Conservation (phyloP, 192 early-diverging fungal genomes). For the Podila clonocystis region DNA sequence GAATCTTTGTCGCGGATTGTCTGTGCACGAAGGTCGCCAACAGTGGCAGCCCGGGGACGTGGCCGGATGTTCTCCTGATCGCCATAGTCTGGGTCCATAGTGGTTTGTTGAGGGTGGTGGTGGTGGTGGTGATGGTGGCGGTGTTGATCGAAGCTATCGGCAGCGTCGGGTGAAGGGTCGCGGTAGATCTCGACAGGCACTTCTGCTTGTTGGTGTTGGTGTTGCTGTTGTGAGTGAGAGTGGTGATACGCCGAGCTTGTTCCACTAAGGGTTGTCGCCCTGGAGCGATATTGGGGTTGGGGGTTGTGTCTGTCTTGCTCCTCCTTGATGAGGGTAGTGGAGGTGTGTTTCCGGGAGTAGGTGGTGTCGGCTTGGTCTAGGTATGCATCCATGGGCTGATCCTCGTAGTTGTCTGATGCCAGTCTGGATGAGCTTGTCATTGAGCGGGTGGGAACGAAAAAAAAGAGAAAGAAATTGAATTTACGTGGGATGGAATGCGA, state of each 20-base stretch:
- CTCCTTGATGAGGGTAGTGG: neutral
- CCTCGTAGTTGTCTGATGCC: too few relatives aligned
- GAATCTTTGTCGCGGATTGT: neutral
- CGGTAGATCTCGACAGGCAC: neutral
- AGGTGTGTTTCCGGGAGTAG: neutral
- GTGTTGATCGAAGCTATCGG: neutral
- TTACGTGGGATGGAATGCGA: too few relatives aligned
- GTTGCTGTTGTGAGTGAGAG: neutral
- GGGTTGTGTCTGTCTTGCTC: too few relatives aligned
- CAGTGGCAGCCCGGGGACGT: neutral
- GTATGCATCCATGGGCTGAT: too few relatives aligned
- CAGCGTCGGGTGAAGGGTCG: neutral
- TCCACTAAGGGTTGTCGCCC: neutral
- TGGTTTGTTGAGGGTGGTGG: neutral
- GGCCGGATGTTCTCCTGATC: neutral
- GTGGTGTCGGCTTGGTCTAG: too few relatives aligned
- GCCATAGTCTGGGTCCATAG: too few relatives aligned
- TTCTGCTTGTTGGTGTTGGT: neutral
- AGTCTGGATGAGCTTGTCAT: too few relatives aligned
- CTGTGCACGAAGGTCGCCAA: too few relatives aligned
- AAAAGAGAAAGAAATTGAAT: too few relatives aligned
- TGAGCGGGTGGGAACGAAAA: too few relatives aligned
- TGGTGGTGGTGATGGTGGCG: neutral
- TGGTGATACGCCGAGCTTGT: neutral
- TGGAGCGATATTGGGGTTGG: too few relatives aligned